These are phyloP conservation scores for Begonia loranthoides DNA, from an alignment of 306 rosid genomes.

Conservation along the genomic window DNA sequence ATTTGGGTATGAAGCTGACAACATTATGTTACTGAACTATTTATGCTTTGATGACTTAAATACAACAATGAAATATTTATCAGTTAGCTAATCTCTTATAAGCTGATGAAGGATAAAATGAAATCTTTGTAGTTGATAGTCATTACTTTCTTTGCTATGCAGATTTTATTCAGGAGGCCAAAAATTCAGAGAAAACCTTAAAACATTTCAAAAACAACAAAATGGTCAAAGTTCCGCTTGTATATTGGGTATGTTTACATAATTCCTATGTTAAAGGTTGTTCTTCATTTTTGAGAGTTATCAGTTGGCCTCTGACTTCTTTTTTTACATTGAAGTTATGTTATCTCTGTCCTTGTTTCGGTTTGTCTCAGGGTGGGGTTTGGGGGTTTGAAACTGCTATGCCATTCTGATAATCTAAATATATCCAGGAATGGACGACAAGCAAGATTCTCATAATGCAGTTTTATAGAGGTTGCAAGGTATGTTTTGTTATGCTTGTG, in stretches of 20 bases:
- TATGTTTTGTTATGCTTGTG: slow-evolving; percentile 19
- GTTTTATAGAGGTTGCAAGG: slow-evolving; percentile 64
- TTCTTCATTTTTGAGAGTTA: slow-evolving; percentile 3
- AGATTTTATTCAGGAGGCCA: slow-evolving; percentile 86
- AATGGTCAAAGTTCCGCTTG: slow-evolving; percentile 53
- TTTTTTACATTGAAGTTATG: neutral
- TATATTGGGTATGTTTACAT: slow-evolving; percentile 62
- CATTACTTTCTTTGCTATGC: slow-evolving; percentile 14
- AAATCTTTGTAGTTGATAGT: slow-evolving; percentile 1
- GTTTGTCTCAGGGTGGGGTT: slow-evolving; percentile 1
- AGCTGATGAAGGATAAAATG: too few relatives aligned
- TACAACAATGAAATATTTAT: too few relatives aligned
- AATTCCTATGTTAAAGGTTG: neutral
- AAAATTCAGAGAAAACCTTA: slow-evolving; percentile 74
- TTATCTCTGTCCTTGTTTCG: neutral
- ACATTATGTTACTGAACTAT: too few relatives aligned
- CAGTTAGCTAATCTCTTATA: too few relatives aligned
- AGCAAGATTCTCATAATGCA: slow-evolving; percentile 71
- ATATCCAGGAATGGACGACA: slow-evolving; percentile 60
- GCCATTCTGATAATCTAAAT: slow-evolving; percentile 14
- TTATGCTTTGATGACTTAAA: too few relatives aligned
- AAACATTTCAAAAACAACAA: slow-evolving; percentile 48
- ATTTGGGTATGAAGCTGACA: too few relatives aligned
- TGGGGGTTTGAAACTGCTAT: neutral
- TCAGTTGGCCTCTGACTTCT: neutral